These are phyloP conservation scores for Dysphania ambrosioides DNA, from an alignment of 148 eudicot genomes.

Conservation along the genomic window DNA sequence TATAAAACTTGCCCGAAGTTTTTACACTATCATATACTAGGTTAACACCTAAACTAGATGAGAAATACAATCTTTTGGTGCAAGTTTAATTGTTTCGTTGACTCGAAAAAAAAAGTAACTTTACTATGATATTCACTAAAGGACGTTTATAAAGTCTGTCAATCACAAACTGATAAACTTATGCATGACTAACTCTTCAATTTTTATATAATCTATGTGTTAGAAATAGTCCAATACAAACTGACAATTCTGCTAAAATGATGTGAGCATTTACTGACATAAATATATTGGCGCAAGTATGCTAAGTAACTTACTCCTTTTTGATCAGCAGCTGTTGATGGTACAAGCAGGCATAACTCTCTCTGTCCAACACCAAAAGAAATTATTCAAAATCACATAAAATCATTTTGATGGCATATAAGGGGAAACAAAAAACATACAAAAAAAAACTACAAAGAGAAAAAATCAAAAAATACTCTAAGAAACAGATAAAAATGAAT, in stretches of 20 bases:
- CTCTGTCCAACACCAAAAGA: constrained; percentile 54
- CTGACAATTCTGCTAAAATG: too few relatives aligned
- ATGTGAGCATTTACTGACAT: not conserved
- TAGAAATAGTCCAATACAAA: not conserved
- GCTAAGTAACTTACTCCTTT: constrained; percentile 80
- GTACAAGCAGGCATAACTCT: constrained; percentile 85
- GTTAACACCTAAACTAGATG: too few relatives aligned
- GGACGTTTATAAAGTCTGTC: not conserved
- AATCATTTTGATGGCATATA: constrained; percentile 3
- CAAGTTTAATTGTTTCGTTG: too few relatives aligned
- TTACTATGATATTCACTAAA: not conserved
- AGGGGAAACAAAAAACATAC: too few relatives aligned
- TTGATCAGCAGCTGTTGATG: constrained; percentile 67
- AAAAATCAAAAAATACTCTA: too few relatives aligned
- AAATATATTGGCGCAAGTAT: not conserved
- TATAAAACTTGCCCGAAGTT: too few relatives aligned
- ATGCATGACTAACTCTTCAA: not conserved
- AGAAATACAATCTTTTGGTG: too few relatives aligned
- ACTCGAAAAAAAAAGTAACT: too few relatives aligned
- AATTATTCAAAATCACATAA: constrained; percentile 15
- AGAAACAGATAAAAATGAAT: not conserved
- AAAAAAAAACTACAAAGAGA: too few relatives aligned
- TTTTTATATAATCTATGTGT: not conserved
- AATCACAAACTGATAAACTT: not conserved
- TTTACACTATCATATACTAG: too few relatives aligned